Percentiles rank a stretch among this genome's conserved stretches.
Evolutionary conservation across 176 grass and related monocot species (phyloP).

Genomic region (Lolium rigidum): DNA sequence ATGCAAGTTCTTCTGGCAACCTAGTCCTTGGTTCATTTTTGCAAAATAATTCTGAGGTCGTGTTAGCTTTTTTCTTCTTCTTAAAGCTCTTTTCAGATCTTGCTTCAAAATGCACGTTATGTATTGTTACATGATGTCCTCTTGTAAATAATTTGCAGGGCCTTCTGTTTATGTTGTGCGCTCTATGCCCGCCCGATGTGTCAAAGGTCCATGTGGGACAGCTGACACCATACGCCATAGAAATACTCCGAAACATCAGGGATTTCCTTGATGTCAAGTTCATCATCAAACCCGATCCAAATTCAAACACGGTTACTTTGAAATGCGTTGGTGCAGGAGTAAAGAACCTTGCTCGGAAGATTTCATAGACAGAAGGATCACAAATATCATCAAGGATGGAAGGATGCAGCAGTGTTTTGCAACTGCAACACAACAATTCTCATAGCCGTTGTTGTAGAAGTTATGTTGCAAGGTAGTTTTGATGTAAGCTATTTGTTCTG

Average conservation of each 20-base stretch:
- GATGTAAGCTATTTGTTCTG: constrained; percentile 12
- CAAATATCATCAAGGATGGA: constrained; percentile 8
- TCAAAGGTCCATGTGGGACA: constrained; percentile 80
- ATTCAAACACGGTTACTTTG: constrained; percentile 65
- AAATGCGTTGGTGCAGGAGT: constrained; percentile 83
- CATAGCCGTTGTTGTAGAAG: not conserved
- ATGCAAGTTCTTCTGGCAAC: not conserved
- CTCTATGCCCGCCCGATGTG: constrained; percentile 79
- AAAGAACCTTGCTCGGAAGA: constrained; percentile 79
- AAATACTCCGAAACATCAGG: constrained; percentile 78
- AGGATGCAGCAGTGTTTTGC: constrained; percentile 19
- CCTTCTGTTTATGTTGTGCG: constrained; percentile 81
- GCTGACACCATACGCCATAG: constrained; percentile 77
- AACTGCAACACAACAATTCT: not conserved
- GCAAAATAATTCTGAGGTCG: not conserved
- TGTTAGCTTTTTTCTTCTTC: not conserved
- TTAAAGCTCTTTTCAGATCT: not conserved
- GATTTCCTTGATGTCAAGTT: constrained; percentile 90
- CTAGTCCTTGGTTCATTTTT: constrained; percentile 11
- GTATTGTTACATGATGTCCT: constrained; percentile 3
- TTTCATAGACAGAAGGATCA: constrained; percentile 45
- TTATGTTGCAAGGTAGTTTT: constrained; percentile 7
- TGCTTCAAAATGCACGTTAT: not conserved
- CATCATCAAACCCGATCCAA: constrained; percentile 78
- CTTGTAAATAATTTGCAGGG: constrained; percentile 60